Conservation (phyloP, 164 flowering plant genomes). For the Liquidambar formosana region DNA sequence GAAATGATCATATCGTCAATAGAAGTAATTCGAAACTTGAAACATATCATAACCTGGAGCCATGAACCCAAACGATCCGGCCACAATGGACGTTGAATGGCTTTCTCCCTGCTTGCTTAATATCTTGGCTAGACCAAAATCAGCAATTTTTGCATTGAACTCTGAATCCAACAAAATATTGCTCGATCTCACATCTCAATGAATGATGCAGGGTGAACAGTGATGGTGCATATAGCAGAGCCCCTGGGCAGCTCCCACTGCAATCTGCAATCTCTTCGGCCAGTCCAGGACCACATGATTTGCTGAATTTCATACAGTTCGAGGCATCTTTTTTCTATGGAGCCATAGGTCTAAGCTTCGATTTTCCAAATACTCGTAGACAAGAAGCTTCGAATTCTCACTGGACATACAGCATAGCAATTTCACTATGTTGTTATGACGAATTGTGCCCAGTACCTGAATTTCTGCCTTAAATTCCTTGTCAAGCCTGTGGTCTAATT, state of each 20-base stretch:
- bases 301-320: neutral
- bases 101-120: slow-evolving; percentile 37
- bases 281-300: slow-evolving; percentile 40
- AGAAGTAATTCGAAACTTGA: no score
- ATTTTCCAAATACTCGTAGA: slow-evolving; percentile 71
- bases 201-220: slow-evolving; percentile 61
- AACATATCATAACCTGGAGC: slow-evolving; percentile 67
- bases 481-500: no score
- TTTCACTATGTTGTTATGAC: slow-evolving; percentile 67
- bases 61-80: slow-evolving; percentile 75
- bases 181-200: slow-evolving; percentile 76
- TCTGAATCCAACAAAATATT: slow-evolving; percentile 64
- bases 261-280: slow-evolving; percentile 64
- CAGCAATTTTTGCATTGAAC: slow-evolving; percentile 71
- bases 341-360: slow-evolving; percentile 66
- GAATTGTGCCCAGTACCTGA: slow-evolving; percentile 51
- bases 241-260: slow-evolving; percentile 76
- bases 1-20: no score
- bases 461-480: no score
- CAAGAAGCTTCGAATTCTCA: slow-evolving; percentile 58
- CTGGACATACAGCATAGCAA: slow-evolving; percentile 58
- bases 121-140: slow-evolving; percentile 73
- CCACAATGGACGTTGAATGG: slow-evolving; percentile 46
- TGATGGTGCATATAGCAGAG: slow-evolving; percentile 75
- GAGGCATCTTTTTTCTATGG: slow-evolving; percentile 25